phyloP scores from a whole-genome alignment of 1,139 yeast species.

The Kluyveromyces marxianus region DNA sequence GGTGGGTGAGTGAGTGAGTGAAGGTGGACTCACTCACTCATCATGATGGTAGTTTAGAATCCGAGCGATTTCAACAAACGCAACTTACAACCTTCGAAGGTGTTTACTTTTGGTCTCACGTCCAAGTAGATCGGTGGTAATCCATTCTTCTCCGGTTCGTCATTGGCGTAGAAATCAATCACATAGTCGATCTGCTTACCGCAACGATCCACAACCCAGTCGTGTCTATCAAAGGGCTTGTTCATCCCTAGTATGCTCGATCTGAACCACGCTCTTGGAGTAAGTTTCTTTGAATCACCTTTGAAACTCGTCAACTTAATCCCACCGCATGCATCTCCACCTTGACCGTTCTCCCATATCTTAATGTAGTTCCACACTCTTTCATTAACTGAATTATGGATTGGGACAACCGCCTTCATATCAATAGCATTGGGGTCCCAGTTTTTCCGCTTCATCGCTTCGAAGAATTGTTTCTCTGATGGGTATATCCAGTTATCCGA shows the following conservation, averaged over 20 bases:
- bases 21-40: not conserved
- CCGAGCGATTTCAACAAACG: constrained; percentile 58
- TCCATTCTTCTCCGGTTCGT: constrained; percentile 37
- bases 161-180: constrained; percentile 76
- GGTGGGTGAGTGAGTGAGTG: too few relatives aligned
- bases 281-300: constrained; percentile 77
- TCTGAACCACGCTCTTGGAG: constrained; percentile 85
- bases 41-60: not conserved
- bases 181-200: constrained; percentile 82
- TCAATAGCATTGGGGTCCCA: constrained; percentile 79
- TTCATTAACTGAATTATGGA: constrained; percentile 91
- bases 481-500: constrained; percentile 85
- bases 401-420: constrained; percentile 87
- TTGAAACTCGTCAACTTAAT: constrained; percentile 77
- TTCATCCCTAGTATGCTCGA: constrained; percentile 52
- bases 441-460: constrained; percentile 86
- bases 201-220: constrained; percentile 87
- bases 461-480: constrained; percentile 87
- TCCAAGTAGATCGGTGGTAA: constrained; percentile 70
- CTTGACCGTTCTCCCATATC: constrained; percentile 67
- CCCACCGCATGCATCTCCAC: constrained; percentile 73
- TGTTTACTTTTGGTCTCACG: constrained; percentile 83
- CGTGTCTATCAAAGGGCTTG: constrained; percentile 92
- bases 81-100: constrained; percentile 70
- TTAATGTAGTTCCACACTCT: constrained; percentile 82